Percentiles rank a stretch among this genome's conserved stretches.
Conservation (phyloP, 495 filamentous ascomycete species). For the Gamarada debralockiae region DNA sequence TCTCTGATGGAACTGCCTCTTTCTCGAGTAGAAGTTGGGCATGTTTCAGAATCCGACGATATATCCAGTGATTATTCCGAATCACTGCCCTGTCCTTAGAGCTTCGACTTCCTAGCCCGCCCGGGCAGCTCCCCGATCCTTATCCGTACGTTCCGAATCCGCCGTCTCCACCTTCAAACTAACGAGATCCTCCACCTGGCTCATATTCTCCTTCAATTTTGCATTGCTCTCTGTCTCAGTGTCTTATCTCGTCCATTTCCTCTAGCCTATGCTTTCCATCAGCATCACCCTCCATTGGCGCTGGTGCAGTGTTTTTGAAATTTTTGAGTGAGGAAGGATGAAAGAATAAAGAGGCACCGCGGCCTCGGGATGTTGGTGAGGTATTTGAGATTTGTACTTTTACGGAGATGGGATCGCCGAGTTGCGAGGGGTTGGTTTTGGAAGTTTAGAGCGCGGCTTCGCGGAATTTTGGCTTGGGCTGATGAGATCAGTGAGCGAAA, state of each 20-base stretch:
- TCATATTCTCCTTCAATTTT: conserved; percentile 38
- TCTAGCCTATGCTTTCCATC: neutral
- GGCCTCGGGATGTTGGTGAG: conserved; percentile 5
- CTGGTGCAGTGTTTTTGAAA: conserved; percentile 2
- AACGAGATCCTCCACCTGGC: conserved; percentile 37
- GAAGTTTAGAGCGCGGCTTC: conserved; percentile 16
- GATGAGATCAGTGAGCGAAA: neutral
- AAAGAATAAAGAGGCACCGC: neutral
- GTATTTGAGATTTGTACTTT: conserved; percentile 32
- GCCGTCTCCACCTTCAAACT: conserved; percentile 38
- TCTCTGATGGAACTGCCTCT: too few species aligned
- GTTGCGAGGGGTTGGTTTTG: conserved; percentile 36
- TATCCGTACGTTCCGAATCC: conserved; percentile 10
- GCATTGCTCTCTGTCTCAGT: conserved; percentile 29
- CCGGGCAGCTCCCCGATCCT: conserved; percentile 13
- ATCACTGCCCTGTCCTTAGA: too few species aligned
- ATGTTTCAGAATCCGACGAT: too few species aligned
- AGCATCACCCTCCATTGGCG: conserved; percentile 6
- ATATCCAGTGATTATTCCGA: too few species aligned
- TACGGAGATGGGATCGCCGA: conserved; percentile 38
- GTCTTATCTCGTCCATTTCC: conserved; percentile 9
- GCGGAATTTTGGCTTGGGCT: conserved; percentile 3
- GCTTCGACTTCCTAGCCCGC: conserved; percentile 8
- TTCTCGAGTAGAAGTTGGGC: too few species aligned
- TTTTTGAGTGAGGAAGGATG: neutral